A percentile compares a stretch with the other conserved stretches of the same genome.
Evolutionary conservation across 305 asterid species (phyloP).

Genomic region (Striga hermonthica): DNA sequence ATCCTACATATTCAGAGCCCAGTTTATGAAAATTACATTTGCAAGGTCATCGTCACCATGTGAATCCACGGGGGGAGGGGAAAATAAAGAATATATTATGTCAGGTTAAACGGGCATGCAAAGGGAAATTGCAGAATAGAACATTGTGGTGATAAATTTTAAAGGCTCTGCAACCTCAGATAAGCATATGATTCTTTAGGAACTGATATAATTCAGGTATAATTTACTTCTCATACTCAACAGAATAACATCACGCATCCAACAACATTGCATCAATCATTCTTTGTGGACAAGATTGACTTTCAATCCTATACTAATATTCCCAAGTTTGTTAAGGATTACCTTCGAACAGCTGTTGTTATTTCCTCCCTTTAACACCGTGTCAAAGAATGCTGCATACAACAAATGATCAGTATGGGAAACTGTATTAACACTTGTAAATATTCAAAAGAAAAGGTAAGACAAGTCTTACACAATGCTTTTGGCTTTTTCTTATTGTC

Average conservation of each 20-base stretch:
- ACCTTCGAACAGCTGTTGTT: constrained; percentile 62
- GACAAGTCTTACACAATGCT: constrained; percentile 56
- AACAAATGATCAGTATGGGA: constrained; percentile 32
- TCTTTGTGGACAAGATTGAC: neutral
- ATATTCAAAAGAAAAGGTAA: constrained; percentile 7
- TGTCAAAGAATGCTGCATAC: constrained; percentile 73
- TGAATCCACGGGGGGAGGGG: neutral
- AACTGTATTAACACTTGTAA: constrained; percentile 20
- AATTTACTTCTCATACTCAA: too few species aligned
- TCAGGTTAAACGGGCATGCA: constrained; percentile 3
- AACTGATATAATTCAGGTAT: too few species aligned
- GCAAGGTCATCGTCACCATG: neutral
- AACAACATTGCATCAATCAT: too few species aligned
- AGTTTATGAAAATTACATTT: neutral
- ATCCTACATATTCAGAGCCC: constrained; percentile 3
- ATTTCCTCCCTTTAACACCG: constrained; percentile 57
- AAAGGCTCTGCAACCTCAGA: constrained; percentile 16
- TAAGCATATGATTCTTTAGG: constrained; percentile 1
- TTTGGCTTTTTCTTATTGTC: constrained; percentile 68
- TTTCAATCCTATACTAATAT: constrained; percentile 6
- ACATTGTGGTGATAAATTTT: neutral
- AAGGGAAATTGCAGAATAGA: constrained; percentile 15
- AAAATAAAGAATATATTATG: neutral
- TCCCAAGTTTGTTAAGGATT: constrained; percentile 18
- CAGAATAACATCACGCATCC: too few species aligned